Conservation (phyloP, 192 early-diverging fungal genomes). For the Rhizoclosmatium globosum region DNA sequence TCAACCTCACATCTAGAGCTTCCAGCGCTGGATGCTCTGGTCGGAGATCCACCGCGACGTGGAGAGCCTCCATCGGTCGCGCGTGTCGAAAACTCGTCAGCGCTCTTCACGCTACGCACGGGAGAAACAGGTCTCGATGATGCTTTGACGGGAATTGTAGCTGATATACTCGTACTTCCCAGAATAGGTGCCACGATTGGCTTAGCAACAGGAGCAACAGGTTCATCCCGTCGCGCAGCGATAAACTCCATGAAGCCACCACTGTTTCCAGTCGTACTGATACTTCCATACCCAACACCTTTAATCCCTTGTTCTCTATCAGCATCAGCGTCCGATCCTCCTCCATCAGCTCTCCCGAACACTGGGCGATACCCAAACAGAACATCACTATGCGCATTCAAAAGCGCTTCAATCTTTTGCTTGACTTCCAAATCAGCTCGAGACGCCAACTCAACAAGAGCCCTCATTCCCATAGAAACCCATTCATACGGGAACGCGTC, state of each 20-base stretch:
- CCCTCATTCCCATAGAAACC: slow-evolving; percentile 1
- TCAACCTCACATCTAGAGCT: not conserved
- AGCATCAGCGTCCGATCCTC: not conserved
- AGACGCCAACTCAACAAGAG: slow-evolving; percentile 8
- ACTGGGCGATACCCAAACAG: slow-evolving; percentile 35
- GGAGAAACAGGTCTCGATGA: not conserved
- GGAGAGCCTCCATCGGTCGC: too few relatives aligned
- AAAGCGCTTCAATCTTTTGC: not conserved
- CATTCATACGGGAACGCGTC: slow-evolving; percentile 29
- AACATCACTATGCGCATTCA: slow-evolving; percentile 23
- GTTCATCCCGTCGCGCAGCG: not conserved
- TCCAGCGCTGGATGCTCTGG: not conserved
- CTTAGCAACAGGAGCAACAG: not conserved
- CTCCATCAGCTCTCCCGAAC: not conserved
- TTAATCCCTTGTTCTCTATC: not conserved
- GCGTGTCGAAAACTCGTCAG: not conserved
- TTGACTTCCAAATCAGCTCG: slow-evolving; percentile 8
- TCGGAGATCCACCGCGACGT: not conserved
- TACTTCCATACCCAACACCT: not conserved
- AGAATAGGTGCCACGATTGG: not conserved
- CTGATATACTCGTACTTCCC: not conserved
- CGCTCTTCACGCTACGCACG: not conserved
- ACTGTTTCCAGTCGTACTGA: not conserved
- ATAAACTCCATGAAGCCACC: slow-evolving; percentile 9
- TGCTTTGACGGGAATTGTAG: not conserved